Percentiles rank a stretch among this genome's conserved stretches.
Conservation (phyloP, 2,329 filamentous ascomycete species). For the Didymella segeticola region DNA sequence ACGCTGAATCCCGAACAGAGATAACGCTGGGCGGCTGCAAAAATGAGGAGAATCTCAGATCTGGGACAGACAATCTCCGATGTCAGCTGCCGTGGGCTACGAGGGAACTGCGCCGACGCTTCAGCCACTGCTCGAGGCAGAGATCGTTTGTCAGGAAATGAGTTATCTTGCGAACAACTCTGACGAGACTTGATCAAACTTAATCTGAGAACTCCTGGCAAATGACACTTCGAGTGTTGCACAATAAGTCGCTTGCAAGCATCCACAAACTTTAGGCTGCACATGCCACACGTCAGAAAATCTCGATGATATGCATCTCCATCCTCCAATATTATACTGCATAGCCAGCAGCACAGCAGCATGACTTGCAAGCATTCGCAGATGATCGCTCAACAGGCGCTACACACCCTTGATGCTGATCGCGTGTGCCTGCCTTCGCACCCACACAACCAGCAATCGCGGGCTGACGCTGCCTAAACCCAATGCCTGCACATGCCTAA, state of each 20-base stretch:
- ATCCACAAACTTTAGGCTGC: neutral
- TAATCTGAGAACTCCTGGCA: neutral
- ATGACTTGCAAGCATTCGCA: slow-evolving; percentile 8
- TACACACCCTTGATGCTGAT: slow-evolving; percentile 15
- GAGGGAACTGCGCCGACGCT: neutral
- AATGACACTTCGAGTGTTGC: neutral
- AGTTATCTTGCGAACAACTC: neutral
- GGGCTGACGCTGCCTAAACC: slow-evolving; percentile 2
- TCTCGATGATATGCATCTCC: neutral
- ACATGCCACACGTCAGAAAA: neutral
- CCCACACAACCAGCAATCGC: neutral
- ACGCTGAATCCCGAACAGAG: neutral
- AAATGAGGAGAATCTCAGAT: slow-evolving; percentile 1
- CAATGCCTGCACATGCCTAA: slow-evolving; percentile 2
- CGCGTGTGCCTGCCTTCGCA: slow-evolving; percentile 2
- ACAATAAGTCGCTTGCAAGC: neutral
- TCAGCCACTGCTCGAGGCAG: neutral
- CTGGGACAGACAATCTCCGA: neutral
- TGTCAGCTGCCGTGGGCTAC: neutral
- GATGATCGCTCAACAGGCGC: slow-evolving; percentile 15
- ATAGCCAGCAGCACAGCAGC: slow-evolving; percentile 2
- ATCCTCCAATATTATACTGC: neutral
- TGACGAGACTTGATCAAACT: neutral
- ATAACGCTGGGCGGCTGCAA: neutral
- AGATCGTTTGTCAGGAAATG: neutral